Conservation (phyloP, 306 rosid species). For the Trifolium dubium region DNA sequence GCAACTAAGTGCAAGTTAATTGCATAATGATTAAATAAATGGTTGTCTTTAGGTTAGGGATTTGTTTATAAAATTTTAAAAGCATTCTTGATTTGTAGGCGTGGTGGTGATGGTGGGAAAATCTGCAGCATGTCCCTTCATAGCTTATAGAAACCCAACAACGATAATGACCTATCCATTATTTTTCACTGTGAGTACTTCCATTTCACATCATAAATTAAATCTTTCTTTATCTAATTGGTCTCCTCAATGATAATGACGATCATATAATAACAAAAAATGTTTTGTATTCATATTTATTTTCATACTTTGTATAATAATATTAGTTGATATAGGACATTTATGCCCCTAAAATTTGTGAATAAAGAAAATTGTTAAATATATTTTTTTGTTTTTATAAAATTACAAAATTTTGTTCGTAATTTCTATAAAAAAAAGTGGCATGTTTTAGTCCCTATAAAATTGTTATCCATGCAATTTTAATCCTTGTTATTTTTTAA, state of each 20-base stretch:
- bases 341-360: too few species aligned
- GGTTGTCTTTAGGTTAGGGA: conserved; percentile 41
- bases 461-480: too few species aligned
- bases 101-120: conserved; percentile 51
- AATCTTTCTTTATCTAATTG: background rate
- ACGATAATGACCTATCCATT: conserved; percentile 38
- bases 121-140: conserved; percentile 55
- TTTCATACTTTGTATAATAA: background rate
- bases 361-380: too few species aligned
- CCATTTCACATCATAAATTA: background rate
- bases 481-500: too few species aligned
- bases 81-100: conserved; percentile 57
- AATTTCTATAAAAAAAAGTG: too few species aligned
- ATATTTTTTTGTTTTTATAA: too few species aligned
- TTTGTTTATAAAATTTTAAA: conserved; percentile 33
- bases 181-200: conserved; percentile 23
- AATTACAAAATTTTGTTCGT: too few species aligned
- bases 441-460: too few species aligned
- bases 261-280: background rate
- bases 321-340: too few species aligned
- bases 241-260: conserved; percentile 8
- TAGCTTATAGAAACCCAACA: conserved; percentile 32
- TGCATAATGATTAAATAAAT: conserved; percentile 32
- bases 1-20: conserved; percentile 39
- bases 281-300: background rate